A percentile compares a stretch with the other conserved stretches of the same genome.
Evolutionary conservation across 2,329 filamentous ascomycete genomes (phyloP).

Genomic region (Didymella sp.): DNA sequence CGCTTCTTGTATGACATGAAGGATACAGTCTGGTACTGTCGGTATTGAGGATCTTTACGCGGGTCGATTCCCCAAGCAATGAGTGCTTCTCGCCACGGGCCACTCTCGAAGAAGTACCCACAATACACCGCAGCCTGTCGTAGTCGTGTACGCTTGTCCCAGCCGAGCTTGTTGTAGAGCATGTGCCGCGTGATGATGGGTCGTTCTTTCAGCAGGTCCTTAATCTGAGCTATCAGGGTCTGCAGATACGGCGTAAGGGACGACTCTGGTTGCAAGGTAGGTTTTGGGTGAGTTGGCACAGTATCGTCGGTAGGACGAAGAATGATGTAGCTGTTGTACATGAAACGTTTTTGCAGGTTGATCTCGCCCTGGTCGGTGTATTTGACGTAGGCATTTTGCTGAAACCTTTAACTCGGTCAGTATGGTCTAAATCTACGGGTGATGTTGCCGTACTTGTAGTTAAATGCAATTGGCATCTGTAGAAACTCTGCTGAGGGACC

Average conservation of each 20-base stretch:
- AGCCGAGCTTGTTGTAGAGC: slow-evolving; percentile 73
- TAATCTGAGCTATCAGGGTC: slow-evolving; percentile 69
- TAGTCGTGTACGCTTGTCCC: slow-evolving; percentile 62
- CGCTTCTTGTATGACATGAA: slow-evolving; percentile 45
- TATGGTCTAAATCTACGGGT: background rate
- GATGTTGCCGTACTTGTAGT: slow-evolving; percentile 54
- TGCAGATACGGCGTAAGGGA: slow-evolving; percentile 65
- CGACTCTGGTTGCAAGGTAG: slow-evolving; percentile 60
- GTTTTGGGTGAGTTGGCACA: slow-evolving; percentile 67
- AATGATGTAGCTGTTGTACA: slow-evolving; percentile 54
- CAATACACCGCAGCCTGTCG: slow-evolving; percentile 82
- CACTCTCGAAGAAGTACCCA: slow-evolving; percentile 90
- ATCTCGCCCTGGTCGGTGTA: slow-evolving; percentile 55
- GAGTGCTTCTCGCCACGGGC: slow-evolving; percentile 89
- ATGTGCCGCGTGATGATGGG: slow-evolving; percentile 88
- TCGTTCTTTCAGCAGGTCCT: slow-evolving; percentile 71
- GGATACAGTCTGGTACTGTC: slow-evolving; percentile 81
- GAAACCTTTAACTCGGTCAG: slow-evolving; percentile 63
- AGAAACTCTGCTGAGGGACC: slow-evolving; percentile 82
- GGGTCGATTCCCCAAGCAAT: slow-evolving; percentile 88
- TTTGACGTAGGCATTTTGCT: slow-evolving; percentile 82
- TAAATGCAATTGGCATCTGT: slow-evolving; percentile 75
- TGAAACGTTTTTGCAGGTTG: slow-evolving; percentile 39
- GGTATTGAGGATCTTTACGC: slow-evolving; percentile 74
- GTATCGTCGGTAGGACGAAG: slow-evolving; percentile 66